These are phyloP conservation scores for Mycogone perniciosa DNA, from an alignment of 2,329 filamentous ascomycete genomes.

Conservation along the genomic window DNA sequence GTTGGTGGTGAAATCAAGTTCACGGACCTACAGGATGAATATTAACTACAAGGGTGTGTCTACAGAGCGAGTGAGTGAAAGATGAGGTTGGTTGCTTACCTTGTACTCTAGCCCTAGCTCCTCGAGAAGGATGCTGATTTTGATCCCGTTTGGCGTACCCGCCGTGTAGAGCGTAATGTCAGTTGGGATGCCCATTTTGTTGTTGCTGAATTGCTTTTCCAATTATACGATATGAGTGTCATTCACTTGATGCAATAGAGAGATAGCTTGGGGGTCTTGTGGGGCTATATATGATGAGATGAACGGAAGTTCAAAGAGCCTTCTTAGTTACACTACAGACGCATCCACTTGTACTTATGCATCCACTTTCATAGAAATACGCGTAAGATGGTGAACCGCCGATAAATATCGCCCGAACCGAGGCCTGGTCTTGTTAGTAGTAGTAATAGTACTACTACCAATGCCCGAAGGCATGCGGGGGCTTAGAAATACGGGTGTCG, in stretches of 20 bases:
- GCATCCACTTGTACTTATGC: too few species aligned
- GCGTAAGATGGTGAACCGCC: too few species aligned
- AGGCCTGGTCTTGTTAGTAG: too few species aligned
- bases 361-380: too few species aligned
- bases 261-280: too few species aligned
- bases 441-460: too few species aligned
- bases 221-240: slow-evolving; percentile 15
- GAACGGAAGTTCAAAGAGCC: too few species aligned
- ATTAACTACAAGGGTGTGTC: not conserved
- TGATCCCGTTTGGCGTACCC: slow-evolving; percentile 84
- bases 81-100: slow-evolving; percentile 28
- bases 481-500: too few species aligned
- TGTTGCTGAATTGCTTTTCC: slow-evolving; percentile 21
- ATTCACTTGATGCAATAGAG: not conserved
- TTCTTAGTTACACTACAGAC: too few species aligned
- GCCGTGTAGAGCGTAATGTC: slow-evolving; percentile 77
- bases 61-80: not conserved
- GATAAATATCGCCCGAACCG: too few species aligned
- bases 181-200: slow-evolving; percentile 32
- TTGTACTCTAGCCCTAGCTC: slow-evolving; percentile 81
- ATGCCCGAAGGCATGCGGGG: too few species aligned
- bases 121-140: slow-evolving; percentile 79
- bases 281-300: too few species aligned
- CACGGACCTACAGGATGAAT: slow-evolving; percentile 36
- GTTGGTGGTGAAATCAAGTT: slow-evolving; percentile 67